Conservation (phyloP, 306 rosid species). For the Cucurbita maxima region DNA sequence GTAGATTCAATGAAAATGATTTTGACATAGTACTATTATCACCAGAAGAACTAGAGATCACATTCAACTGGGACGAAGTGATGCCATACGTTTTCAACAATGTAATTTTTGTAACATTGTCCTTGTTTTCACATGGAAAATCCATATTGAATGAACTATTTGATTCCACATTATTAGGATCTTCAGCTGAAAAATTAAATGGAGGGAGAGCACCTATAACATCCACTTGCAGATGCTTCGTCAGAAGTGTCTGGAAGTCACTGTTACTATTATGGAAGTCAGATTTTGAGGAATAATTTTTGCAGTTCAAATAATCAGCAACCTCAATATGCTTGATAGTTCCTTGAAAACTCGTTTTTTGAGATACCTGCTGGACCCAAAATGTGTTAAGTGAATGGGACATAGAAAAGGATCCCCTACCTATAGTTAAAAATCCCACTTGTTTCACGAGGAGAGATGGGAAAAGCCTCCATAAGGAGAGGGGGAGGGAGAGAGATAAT, state of each 20-base stretch:
- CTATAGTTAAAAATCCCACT: not conserved
- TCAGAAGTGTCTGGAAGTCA: slow-evolving; percentile 24
- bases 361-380: slow-evolving; percentile 44
- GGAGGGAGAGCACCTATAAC: slow-evolving; percentile 56
- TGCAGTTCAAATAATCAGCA: slow-evolving; percentile 35
- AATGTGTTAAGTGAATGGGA: slow-evolving; percentile 19
- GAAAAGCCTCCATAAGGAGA: not conserved
- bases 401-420: not conserved
- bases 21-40: slow-evolving; percentile 24
- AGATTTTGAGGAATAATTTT: slow-evolving; percentile 17
- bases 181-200: slow-evolving; percentile 24
- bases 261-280: slow-evolving; percentile 12
- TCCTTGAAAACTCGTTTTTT: slow-evolving; percentile 44
- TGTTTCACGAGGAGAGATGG: too few species aligned
- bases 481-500: not conserved
- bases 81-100: slow-evolving; percentile 58
- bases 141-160: slow-evolving; percentile 24
- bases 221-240: slow-evolving; percentile 44
- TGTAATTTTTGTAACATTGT: slow-evolving; percentile 35
- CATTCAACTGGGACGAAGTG: slow-evolving; percentile 35
- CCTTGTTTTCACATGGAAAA: slow-evolving; percentile 36
- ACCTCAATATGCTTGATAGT: slow-evolving; percentile 40
- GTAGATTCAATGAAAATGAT: slow-evolving; percentile 52
- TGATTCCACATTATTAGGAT: slow-evolving; percentile 23
- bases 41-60: slow-evolving; percentile 37